Base-by-base conservation (phyloP, 2,329 filamentous ascomycete genomes). In the Penicillium oxalicum region DNA sequence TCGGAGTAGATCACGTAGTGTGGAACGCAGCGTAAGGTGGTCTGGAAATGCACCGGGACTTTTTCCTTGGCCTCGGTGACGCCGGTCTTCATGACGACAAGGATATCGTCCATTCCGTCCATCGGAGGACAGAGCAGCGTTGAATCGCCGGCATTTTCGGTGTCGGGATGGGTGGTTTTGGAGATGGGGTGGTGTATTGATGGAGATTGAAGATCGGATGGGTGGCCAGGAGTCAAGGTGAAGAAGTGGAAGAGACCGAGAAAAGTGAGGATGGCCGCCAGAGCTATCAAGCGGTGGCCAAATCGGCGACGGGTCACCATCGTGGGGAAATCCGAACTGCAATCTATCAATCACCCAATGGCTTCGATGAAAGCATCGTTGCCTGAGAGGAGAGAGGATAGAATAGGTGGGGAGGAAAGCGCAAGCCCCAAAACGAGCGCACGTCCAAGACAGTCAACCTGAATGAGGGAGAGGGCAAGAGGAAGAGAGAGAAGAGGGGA, bases 1-100 rank as follows among this genome's bases (percentile, higher is more conserved):
- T 83, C 80, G 51, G 79, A 82, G 65, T 80, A 81, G 57, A 83
- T 75, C 44, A 76, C 72, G 45, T 75, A 77, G 61, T 80, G 67
- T 29, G 77, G 74, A 37, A 79, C 72, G 65, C 80, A 83, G 53
- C 71, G 70, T 18, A 82, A 69, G 0, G 78, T 78, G 1, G 77
- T 79, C 44, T 70, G 61, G 49, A 81, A 72, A 55, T 82, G 79
- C 2, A 73, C 64, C 1, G 78, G 77, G 2, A 83, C 70, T 59
- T 81, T 80, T 27, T 76, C 71, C 45, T 70, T 63, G 11, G 78
- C 72, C 56, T 83, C 79, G 6, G 77, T 79, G 12, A 79, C 78
- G 45, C 79, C 80, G 0, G 80, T 83, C 53, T 77, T 77, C 52
- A 83, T 68, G 8, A 81, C 67, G 12, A 83, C 72, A 50, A 82